These are phyloP conservation scores for Suhomyces tanzawaensis DNA, from an alignment of 805 yeast species.

Conservation along the genomic window DNA sequence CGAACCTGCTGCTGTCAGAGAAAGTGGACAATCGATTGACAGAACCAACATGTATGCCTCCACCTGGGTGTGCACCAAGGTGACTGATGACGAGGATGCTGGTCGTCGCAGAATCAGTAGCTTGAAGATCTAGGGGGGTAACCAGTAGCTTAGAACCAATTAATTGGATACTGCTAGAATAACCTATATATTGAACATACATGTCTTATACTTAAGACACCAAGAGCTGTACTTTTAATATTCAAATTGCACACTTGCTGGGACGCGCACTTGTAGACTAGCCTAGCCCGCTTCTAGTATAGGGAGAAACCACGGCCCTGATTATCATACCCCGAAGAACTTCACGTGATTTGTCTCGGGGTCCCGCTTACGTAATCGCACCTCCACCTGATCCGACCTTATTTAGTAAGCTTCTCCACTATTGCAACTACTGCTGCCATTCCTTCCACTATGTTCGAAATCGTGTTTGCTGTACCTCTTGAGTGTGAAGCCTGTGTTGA, in stretches of 20 bases:
- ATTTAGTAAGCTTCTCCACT: slow-evolving; percentile 1
- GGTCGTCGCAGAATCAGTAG: slow-evolving; percentile 48
- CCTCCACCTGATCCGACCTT: background rate
- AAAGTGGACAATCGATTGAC: slow-evolving; percentile 64
- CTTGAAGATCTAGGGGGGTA: slow-evolving; percentile 38
- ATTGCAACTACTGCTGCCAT: background rate
- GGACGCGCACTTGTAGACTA: no score
- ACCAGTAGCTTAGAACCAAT: no score
- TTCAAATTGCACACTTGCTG: no score
- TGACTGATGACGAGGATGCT: slow-evolving; percentile 10
- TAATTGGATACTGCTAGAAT: no score
- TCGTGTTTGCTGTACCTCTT: slow-evolving; percentile 84
- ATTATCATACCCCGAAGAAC: no score
- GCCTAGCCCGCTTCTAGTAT: no score
- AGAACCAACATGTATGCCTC: slow-evolving; percentile 87
- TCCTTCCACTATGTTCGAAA: slow-evolving; percentile 36
- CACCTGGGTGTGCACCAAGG: slow-evolving; percentile 78
- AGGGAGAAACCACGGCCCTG: no score
- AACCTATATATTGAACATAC: no score
- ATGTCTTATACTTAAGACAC: no score
- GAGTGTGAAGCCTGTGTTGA: slow-evolving; percentile 72
- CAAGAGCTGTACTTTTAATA: no score
- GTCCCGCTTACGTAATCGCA: no score
- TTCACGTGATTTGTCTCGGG: no score
- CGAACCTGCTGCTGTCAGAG: slow-evolving; percentile 66